A percentile compares a stretch with the other conserved stretches of the same genome.
phyloP scores from a whole-genome alignment of 371 early-diverging fungal genomes.

The Mucor circinelloides region DNA sequence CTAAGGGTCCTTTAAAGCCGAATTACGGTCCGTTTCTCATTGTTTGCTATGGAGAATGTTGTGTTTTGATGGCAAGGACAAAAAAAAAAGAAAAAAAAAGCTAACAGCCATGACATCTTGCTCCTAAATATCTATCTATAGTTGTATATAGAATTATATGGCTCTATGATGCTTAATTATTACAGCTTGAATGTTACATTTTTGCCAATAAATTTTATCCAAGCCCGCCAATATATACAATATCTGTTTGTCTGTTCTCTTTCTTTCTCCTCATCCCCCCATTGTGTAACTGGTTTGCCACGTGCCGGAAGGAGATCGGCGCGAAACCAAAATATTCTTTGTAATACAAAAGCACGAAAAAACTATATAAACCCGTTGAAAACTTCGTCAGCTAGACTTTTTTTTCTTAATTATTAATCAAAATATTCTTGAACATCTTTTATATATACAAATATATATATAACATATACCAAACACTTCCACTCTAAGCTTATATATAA shows the following conservation, averaged over 20 bases:
- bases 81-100: not conserved
- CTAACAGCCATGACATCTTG: too few relatives aligned
- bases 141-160: not conserved
- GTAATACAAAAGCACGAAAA: not conserved
- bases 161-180: not conserved
- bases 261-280: not conserved
- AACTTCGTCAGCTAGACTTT: not conserved
- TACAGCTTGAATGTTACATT: not conserved
- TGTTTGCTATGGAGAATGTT: not conserved
- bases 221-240: not conserved
- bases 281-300: constrained; percentile 8
- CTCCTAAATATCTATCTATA: not conserved
- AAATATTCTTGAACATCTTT: not conserved
- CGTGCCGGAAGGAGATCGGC: constrained; percentile 26
- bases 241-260: not conserved
- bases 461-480: too few relatives aligned
- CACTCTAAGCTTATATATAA: constrained; percentile 2
- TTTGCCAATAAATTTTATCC: not conserved
- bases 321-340: constrained; percentile 3
- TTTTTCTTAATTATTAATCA: not conserved
- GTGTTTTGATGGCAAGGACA: too few relatives aligned
- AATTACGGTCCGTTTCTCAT: constrained; percentile 7
- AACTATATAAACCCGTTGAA: not conserved
- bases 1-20: constrained; percentile 1
- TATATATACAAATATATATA: not conserved